phyloP scores from a whole-genome alignment of 2,329 filamentous ascomycete species.

The Dactylellina parvicollis region DNA sequence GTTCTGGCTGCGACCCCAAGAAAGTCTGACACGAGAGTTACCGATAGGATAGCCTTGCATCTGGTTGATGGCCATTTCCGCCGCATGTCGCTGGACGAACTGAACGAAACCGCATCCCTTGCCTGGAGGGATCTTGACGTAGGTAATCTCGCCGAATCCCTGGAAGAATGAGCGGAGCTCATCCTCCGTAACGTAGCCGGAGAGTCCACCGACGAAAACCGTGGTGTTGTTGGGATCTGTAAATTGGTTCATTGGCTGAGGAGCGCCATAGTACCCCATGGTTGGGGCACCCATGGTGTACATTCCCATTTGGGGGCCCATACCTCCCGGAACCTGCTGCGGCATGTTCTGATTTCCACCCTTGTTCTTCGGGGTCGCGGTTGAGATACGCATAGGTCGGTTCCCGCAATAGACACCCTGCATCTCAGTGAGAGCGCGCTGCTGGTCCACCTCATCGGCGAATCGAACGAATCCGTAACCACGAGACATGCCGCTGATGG shows the following conservation, averaged over 20 bases:
- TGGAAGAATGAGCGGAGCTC: slow-evolving; percentile 99
- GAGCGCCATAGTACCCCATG: slow-evolving; percentile 74
- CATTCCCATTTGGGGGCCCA: slow-evolving; percentile 68
- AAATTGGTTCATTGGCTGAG: slow-evolving; percentile 97
- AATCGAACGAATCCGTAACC: slow-evolving; percentile 99
- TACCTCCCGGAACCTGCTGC: slow-evolving; percentile 67
- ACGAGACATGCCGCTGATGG: slow-evolving; percentile 95
- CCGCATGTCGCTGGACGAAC: slow-evolving; percentile 97
- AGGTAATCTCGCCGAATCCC: slow-evolving; percentile 98
- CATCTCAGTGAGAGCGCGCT: slow-evolving; percentile 96
- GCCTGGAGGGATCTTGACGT: slow-evolving; percentile 98
- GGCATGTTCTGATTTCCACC: slow-evolving; percentile 63
- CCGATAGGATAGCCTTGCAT: slow-evolving; percentile 99
- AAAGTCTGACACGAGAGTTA: slow-evolving; percentile 95
- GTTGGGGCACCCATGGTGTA: slow-evolving; percentile 76
- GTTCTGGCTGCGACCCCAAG: slow-evolving; percentile 98
- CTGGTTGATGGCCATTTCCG: slow-evolving; percentile 99
- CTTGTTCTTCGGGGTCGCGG: slow-evolving; percentile 95
- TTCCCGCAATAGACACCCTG: slow-evolving; percentile 99
- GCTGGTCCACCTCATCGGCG: slow-evolving; percentile 92
- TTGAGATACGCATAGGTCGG: slow-evolving; percentile 97
- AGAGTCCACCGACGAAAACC: slow-evolving; percentile 95
- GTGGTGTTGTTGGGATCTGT: slow-evolving; percentile 99
- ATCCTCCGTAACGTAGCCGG: slow-evolving; percentile 97
- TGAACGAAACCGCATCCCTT: slow-evolving; percentile 99